These are phyloP conservation scores for Neurospora terricola DNA, from an alignment of 495 filamentous ascomycete species.

Conservation along the genomic window DNA sequence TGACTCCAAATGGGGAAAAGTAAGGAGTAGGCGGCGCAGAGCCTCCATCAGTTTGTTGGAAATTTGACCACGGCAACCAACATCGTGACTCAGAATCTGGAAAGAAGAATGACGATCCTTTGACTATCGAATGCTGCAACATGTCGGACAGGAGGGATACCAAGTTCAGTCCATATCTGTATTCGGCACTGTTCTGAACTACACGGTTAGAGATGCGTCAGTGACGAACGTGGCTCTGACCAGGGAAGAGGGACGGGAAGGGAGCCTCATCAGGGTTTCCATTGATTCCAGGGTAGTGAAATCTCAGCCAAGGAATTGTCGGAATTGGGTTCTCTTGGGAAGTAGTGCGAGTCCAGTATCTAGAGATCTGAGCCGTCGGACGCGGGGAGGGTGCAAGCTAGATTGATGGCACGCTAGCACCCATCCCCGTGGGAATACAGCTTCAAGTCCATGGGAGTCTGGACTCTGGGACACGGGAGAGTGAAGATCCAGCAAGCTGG, in stretches of 20 bases:
- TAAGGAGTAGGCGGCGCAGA: background rate
- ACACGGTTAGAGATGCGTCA: background rate
- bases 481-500: background rate
- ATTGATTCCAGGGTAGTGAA: background rate
- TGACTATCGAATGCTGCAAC: background rate
- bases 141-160: background rate
- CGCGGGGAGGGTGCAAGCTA: background rate
- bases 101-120: background rate
- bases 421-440: background rate
- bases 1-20: background rate
- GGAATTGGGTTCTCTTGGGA: background rate
- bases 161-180: background rate
- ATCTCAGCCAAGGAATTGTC: background rate
- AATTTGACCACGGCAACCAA: background rate
- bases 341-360: background rate
- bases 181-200: background rate
- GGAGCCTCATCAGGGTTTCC: background rate
- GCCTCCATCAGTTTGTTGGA: background rate
- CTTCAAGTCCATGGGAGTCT: background rate
- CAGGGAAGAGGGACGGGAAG: background rate
- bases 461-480: background rate
- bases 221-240: background rate
- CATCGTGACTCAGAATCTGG: background rate
- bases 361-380: background rate
- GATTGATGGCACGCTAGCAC: background rate